Conservation (phyloP, 768 basidiomycete genomes). For the Rhizopogon rudus region DNA sequence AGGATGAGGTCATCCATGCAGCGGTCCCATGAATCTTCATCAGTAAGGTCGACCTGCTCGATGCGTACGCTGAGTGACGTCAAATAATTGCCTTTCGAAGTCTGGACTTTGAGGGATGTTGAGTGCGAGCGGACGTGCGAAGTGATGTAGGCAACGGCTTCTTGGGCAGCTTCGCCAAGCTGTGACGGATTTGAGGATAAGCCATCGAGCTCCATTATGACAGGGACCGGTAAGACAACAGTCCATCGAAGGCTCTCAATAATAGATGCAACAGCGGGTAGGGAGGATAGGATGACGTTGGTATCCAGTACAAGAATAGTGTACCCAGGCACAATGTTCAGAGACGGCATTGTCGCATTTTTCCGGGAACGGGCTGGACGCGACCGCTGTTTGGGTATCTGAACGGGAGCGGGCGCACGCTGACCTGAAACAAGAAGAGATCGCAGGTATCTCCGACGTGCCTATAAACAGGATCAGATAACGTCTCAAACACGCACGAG, state of each 20-base stretch:
- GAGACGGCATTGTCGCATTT: constrained; percentile 31
- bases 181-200: constrained; percentile 57
- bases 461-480: constrained; percentile 34
- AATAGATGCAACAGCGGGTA: constrained; percentile 66
- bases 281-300: constrained; percentile 86
- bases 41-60: constrained; percentile 75
- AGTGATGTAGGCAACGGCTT: constrained; percentile 72
- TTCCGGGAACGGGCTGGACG: constrained; percentile 24
- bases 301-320: constrained; percentile 92
- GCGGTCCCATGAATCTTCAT: constrained; percentile 47
- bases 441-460: constrained; percentile 69
- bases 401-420: constrained; percentile 20
- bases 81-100: constrained; percentile 92
- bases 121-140: constrained; percentile 71
- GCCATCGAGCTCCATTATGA: constrained; percentile 97
- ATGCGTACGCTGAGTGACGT: constrained; percentile 74
- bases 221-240: constrained; percentile 86
- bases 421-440: constrained; percentile 53
- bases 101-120: constrained; percentile 86
- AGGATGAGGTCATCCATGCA: constrained; percentile 96
- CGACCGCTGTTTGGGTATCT: constrained; percentile 23
- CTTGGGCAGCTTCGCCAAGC: constrained; percentile 71
- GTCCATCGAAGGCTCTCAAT: constrained; percentile 85
- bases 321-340: constrained; percentile 76
- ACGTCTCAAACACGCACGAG: constrained; percentile 1